A percentile compares a stretch with the other conserved stretches of the same genome.
Conservation (phyloP, 2,329 filamentous ascomycete species). For the Fusarium algeriense region DNA sequence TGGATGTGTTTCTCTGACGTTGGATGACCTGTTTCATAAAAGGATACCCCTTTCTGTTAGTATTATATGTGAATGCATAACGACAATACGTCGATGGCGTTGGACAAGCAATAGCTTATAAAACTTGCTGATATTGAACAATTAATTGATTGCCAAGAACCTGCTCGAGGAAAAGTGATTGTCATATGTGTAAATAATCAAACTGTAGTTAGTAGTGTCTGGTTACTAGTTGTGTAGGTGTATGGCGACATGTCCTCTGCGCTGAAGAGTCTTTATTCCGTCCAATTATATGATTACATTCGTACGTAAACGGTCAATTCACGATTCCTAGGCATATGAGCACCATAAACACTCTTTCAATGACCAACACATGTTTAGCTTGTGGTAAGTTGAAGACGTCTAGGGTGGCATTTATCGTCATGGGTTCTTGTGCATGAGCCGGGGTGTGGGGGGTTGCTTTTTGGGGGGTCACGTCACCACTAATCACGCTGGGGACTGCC, state of each 20-base stretch:
- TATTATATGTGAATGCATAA: constrained; percentile 31
- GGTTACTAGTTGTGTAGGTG: not conserved
- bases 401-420: constrained; percentile 18
- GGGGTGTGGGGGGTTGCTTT: constrained; percentile 1
- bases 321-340: not conserved
- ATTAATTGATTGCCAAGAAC: not conserved
- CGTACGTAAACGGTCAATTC: too few species aligned
- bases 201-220: not conserved
- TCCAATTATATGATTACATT: too few species aligned
- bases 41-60: constrained; percentile 46
- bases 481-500: constrained; percentile 13
- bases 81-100: constrained; percentile 39
- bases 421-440: constrained; percentile 18
- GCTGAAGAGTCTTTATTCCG: too few species aligned
- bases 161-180: not conserved
- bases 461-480: constrained; percentile 38
- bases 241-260: too few species aligned
- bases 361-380: not conserved
- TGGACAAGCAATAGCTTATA: constrained; percentile 27
- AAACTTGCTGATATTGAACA: not conserved
- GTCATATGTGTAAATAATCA: not conserved
- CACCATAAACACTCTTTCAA: not conserved
- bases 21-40: constrained; percentile 40
- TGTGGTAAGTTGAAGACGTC: not conserved
- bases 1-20: constrained; percentile 34